A percentile compares a stretch with the other conserved stretches of the same genome.
Conservation (phyloP, 1,139 yeast species). For the Candida tunisiensis region DNA sequence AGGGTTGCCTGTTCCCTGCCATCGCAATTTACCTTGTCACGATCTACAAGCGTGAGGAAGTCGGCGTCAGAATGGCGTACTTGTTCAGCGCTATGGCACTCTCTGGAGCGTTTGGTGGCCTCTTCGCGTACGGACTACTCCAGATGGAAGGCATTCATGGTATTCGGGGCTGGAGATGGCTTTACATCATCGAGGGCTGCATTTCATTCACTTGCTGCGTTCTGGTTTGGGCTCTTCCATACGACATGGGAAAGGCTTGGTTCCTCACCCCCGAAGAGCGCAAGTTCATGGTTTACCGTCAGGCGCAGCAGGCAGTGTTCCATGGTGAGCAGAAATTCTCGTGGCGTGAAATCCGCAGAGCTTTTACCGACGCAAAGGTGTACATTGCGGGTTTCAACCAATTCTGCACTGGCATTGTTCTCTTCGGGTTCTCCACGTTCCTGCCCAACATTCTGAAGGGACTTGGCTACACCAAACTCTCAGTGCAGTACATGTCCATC, state of each 20-base stretch:
- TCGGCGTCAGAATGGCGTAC: conserved; percentile 36
- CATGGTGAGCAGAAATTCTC: conserved; percentile 13
- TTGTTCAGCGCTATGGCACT: conserved; percentile 27
- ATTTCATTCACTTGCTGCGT: conserved; percentile 21
- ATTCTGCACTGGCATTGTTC: conserved; percentile 28
- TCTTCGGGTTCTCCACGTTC: conserved; percentile 31
- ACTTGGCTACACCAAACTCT: conserved; percentile 28
- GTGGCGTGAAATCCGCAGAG: conserved; percentile 11
- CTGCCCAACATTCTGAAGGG: conserved; percentile 28
- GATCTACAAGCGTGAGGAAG: conserved; percentile 19
- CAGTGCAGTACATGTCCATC: conserved; percentile 30
- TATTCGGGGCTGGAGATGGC: conserved; percentile 21
- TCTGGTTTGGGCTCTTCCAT: conserved; percentile 33
- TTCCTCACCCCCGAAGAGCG: conserved; percentile 32
- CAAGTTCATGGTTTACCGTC: conserved; percentile 27
- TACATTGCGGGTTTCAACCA: conserved; percentile 27
- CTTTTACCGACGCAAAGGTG: conserved; percentile 23
- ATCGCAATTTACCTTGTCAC: conserved; percentile 11
- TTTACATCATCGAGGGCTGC: conserved; percentile 22
- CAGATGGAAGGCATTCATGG: conserved; percentile 15
- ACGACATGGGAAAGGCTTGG: conserved; percentile 25
- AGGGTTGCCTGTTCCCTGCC: conserved; percentile 44
- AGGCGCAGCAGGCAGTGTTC: conserved; percentile 12
- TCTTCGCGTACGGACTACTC: conserved; percentile 23
- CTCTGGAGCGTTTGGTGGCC: conserved; percentile 20